Percentiles rank a stretch among this genome's conserved stretches.
Evolutionary conservation across 2,329 filamentous ascomycete genomes (phyloP).

Genomic region (Scopulariopsis brevicaulis): DNA sequence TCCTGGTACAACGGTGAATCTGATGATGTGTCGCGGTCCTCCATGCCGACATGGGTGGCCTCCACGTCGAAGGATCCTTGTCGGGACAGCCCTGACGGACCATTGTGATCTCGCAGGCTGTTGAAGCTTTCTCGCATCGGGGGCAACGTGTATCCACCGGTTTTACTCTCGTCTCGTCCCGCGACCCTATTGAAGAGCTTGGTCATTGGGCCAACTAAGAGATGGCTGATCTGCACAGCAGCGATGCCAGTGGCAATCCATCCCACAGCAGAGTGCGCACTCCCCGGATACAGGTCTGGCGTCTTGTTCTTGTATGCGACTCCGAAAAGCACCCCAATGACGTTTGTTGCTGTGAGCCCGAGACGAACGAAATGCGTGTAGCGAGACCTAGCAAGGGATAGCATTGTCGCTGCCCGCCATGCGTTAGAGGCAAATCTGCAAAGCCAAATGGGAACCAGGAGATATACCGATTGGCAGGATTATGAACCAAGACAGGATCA

Average conservation of each 20-base stretch:
- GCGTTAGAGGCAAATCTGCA: neutral
- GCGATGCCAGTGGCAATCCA: slow-evolving; percentile 73
- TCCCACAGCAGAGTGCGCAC: slow-evolving; percentile 75
- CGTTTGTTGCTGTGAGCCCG: slow-evolving; percentile 51
- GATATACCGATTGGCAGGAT: slow-evolving; percentile 56
- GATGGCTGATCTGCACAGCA: slow-evolving; percentile 57
- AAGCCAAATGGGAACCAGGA: neutral
- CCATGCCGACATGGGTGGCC: neutral
- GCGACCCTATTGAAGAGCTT: slow-evolving; percentile 14
- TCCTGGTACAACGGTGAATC: slow-evolving; percentile 1
- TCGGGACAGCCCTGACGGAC: slow-evolving; percentile 51
- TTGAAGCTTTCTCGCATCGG: slow-evolving; percentile 53
- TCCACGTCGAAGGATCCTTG: slow-evolving; percentile 24
- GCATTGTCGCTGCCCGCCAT: slow-evolving; percentile 56
- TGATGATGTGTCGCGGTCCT: slow-evolving; percentile 1
- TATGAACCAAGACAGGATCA: slow-evolving; percentile 63
- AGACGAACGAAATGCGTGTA: slow-evolving; percentile 61
- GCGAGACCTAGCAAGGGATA: slow-evolving; percentile 71
- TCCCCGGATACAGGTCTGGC: slow-evolving; percentile 76
- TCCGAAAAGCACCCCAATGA: slow-evolving; percentile 51
- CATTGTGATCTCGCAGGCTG: slow-evolving; percentile 65
- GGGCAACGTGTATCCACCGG: slow-evolving; percentile 16
- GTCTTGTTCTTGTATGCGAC: slow-evolving; percentile 69
- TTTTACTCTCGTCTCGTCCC: slow-evolving; percentile 22
- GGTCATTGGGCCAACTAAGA: slow-evolving; percentile 50